Evolutionary conservation across 2,329 filamentous ascomycete genomes (phyloP).

Genomic region (Talaromyces marneffei): DNA sequence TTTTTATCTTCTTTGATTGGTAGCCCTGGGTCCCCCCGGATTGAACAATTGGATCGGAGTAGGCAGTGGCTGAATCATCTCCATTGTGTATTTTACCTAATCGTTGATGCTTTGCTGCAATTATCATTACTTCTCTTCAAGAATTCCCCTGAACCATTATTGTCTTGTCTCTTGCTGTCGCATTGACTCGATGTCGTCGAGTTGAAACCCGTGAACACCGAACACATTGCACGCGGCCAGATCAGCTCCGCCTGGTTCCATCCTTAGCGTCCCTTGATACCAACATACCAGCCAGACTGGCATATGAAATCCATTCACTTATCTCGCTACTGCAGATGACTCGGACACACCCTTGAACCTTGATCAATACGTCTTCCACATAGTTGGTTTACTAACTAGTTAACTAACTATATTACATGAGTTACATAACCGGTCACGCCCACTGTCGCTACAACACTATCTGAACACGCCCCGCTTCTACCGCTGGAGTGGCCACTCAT

Average conservation of each 20-base stretch:
- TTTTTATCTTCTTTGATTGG: not conserved
- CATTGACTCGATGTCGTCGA: not conserved
- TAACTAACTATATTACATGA: not conserved
- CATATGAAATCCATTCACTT: not conserved
- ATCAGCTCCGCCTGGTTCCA: constrained; percentile 4
- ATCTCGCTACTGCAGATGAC: constrained; percentile 2
- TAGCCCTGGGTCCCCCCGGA: not conserved
- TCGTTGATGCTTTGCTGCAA: not conserved
- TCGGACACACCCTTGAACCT: not conserved
- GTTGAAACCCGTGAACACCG: not conserved
- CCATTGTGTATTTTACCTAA: not conserved
- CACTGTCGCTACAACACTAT: not conserved
- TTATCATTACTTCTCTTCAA: not conserved
- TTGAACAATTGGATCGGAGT: constrained; percentile 1
- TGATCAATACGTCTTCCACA: not conserved
- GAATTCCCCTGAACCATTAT: not conserved
- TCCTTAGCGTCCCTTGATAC: constrained; percentile 3
- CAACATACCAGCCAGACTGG: not conserved
- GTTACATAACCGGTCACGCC: not conserved
- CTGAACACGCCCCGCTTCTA: not conserved
- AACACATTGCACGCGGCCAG: constrained; percentile 1
- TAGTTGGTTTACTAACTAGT: too few relatives aligned
- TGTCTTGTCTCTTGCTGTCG: not conserved
- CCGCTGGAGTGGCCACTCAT: not conserved
- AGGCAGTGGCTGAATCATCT: not conserved